Base-by-base conservation (phyloP, 164 flowering plant species). In the Platanus orientalis region DNA sequence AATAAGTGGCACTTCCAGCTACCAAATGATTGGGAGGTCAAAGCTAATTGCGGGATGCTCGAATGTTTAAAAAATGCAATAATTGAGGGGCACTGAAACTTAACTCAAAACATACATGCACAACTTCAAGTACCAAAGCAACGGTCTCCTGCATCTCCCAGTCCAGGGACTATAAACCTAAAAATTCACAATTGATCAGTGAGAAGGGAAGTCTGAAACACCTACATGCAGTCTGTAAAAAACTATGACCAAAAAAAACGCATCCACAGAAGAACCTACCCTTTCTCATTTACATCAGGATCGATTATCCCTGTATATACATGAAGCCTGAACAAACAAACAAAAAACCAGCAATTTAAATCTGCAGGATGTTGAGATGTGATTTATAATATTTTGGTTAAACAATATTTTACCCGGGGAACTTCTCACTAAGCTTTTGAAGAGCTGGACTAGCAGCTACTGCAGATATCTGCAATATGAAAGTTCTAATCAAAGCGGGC, bases 401-500 rank as follows among this genome's bases (percentile, higher is more conserved):
- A 13, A 11, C 1, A 25, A 23, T 27, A 21, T 21, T 29, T 72
- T 84, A 94, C 98, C 99, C 96, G 12, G 96, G 97, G 60, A 84
- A 95, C 27, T 82, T 84, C 72, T 89, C 92, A 52, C 88, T 88
- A 45, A 95, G 93, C 85, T 89, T 91, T 65, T 83, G 78, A 64
- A 95, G 96, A n/a, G 99, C 96, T 6, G 97, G 99, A 70, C 96
- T 92, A 64, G 90, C 86, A 67, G 96, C 92, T n/a, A 91, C 83
- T 58, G 96, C 99, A 47, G 86, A 83, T 73, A 95, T 80, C 99
- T 95, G 86, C 49, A 25, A 73, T n/a, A 58, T 20, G 14, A 6
- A 4, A 16, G 32, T 2, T 25, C 16, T 20, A 32, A 11, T 39
- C 1, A 54, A 30, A n/a, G n/a, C n/a, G n/a, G n/a, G 42, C 9